A percentile compares a stretch with the other conserved stretches of the same genome.
Conservation (phyloP, 306 rosid genomes). For the Inga laurina region DNA sequence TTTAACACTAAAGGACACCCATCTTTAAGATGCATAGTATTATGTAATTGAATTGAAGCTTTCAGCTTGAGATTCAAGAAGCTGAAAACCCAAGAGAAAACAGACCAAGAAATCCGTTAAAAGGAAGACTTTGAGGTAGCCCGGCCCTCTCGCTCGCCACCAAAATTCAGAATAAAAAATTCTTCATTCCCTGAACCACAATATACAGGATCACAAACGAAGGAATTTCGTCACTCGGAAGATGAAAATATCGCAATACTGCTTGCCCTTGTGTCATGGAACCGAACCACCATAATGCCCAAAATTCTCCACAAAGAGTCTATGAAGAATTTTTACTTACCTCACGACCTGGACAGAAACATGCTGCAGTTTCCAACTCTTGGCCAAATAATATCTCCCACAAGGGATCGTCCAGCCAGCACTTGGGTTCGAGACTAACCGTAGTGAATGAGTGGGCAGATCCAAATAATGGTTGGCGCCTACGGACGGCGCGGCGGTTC, state of each 20-base stretch:
- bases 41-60: not conserved
- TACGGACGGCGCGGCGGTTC: not conserved
- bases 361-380: constrained; percentile 75
- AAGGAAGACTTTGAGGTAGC: not conserved
- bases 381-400: constrained; percentile 76
- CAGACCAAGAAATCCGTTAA: not conserved
- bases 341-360: constrained; percentile 89
- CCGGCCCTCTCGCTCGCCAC: not conserved
- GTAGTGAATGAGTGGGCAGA: not conserved
- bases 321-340: constrained; percentile 72
- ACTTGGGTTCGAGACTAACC: constrained; percentile 32
- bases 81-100: constrained; percentile 2
- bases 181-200: constrained; percentile 69
- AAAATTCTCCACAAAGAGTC: constrained; percentile 53
- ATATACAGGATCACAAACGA: constrained; percentile 84
- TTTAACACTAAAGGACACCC: constrained; percentile 70
- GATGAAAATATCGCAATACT: constrained; percentile 60
- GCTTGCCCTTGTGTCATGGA: constrained; percentile 67
- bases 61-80: not conserved
- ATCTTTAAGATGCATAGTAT: constrained; percentile 62
- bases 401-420: constrained; percentile 90
- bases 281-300: constrained; percentile 65
- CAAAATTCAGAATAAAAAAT: not conserved
- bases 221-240: constrained; percentile 69
- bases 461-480: constrained; percentile 44